A percentile compares a stretch with the other conserved stretches of the same genome.
Conservation (phyloP, 2,329 filamentous ascomycete species). For the Aspergillus jensenii region DNA sequence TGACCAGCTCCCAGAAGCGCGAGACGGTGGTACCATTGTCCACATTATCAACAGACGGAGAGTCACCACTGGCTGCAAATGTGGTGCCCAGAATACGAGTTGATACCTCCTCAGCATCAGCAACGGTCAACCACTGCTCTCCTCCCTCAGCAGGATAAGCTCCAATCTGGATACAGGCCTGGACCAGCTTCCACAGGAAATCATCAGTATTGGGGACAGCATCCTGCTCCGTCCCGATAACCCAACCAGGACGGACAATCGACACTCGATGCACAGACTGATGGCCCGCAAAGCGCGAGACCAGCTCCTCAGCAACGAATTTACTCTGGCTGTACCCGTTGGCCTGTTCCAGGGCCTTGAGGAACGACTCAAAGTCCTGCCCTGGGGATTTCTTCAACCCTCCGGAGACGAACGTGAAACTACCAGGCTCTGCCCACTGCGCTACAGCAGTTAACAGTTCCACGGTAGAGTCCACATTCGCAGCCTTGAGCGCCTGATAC, state of each 20-base stretch:
- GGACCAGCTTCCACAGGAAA: background rate
- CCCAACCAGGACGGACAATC: background rate
- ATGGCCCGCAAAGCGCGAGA: background rate
- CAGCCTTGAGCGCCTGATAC: slow-evolving; percentile 4
- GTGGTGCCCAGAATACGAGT: background rate
- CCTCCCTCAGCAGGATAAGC: background rate
- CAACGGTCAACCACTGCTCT: background rate
- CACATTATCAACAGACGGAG: background rate
- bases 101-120: background rate
- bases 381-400: background rate
- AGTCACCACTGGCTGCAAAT: background rate
- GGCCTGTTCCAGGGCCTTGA: background rate
- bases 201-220: background rate
- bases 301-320: background rate
- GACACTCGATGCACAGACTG: background rate
- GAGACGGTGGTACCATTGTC: background rate
- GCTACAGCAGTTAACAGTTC: background rate
- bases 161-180: background rate
- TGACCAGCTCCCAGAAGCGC: background rate
- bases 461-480: slow-evolving; percentile 12
- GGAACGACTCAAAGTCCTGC: background rate
- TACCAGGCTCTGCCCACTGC: background rate
- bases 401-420: background rate
- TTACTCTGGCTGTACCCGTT: slow-evolving; percentile 4
- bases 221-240: background rate